Percentiles rank a stretch among this genome's conserved stretches.
Evolutionary conservation across 805 yeast species (phyloP).

Genomic region (Ogataea polymorpha): DNA sequence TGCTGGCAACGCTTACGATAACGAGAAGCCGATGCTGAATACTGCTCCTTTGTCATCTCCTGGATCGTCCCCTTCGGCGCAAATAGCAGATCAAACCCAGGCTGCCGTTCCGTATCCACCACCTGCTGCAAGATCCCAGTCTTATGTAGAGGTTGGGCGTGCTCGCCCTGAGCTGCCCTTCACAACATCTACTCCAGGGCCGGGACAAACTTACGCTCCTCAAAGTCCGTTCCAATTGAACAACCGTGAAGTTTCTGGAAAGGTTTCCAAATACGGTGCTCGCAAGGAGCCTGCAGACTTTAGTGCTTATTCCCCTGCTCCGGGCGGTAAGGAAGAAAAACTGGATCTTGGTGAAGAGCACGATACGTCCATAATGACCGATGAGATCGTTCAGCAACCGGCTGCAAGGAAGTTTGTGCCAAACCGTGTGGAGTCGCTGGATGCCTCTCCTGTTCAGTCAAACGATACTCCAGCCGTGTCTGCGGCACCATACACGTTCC

Average conservation of each 20-base stretch:
- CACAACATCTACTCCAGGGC: conserved; percentile 10
- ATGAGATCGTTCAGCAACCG: conserved; percentile 14
- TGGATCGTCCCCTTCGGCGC: neutral
- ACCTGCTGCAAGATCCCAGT: neutral
- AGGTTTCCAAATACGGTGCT: conserved; percentile 8
- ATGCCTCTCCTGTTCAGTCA: conserved; percentile 11
- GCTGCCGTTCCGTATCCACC: neutral
- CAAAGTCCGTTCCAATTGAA: conserved; percentile 1
- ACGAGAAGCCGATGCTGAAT: neutral
- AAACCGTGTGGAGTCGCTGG: conserved; percentile 4
- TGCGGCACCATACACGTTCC: neutral
- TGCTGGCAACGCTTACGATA: neutral
- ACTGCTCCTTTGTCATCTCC: conserved; percentile 2
- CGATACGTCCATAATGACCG: conserved; percentile 17
- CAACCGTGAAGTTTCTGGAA: neutral
- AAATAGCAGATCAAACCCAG: neutral
- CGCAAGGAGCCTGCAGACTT: neutral
- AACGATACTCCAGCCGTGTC: neutral
- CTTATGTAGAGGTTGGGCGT: neutral
- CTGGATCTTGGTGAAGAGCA: conserved; percentile 8
- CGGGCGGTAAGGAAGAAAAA: neutral
- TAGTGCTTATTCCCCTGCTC: neutral
- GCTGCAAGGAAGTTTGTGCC: conserved; percentile 12
- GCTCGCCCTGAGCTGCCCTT: conserved; percentile 2
- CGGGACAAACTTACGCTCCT: neutral